Evolutionary conservation across 1,284 basidiomycete species (phyloP).

Genomic region (Coniferiporia weirii): DNA sequence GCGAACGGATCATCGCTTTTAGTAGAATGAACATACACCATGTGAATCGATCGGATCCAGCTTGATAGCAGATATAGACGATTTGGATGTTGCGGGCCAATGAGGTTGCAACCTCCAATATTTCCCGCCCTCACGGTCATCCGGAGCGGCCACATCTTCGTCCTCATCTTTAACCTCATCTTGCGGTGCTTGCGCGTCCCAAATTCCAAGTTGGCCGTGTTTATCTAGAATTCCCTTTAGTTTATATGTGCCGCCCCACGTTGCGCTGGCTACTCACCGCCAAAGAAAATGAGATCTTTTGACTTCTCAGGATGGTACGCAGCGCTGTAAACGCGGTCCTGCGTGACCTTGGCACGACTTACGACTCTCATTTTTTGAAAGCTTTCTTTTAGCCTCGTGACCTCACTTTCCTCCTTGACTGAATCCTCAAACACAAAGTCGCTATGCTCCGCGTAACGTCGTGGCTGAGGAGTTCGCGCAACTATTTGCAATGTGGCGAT

Average conservation of each 20-base stretch:
- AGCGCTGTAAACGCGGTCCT: constrained; percentile 66
- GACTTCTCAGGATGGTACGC: constrained; percentile 75
- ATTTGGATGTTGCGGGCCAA: constrained; percentile 74
- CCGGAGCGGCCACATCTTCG: constrained; percentile 37
- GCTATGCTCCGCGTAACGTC: constrained; percentile 40
- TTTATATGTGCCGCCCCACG: neutral
- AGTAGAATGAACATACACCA: constrained; percentile 41
- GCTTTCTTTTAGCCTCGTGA: constrained; percentile 47
- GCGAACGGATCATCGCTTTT: neutral
- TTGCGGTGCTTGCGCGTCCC: constrained; percentile 66
- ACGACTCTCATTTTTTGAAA: constrained; percentile 55
- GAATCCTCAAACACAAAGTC: constrained; percentile 43
- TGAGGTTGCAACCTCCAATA: constrained; percentile 76
- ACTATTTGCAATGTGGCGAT: constrained; percentile 39
- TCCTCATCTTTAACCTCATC: constrained; percentile 64
- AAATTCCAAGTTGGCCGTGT: constrained; percentile 72
- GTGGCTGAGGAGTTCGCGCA: constrained; percentile 32
- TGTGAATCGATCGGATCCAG: constrained; percentile 69
- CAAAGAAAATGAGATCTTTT: constrained; percentile 76
- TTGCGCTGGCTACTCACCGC: constrained; percentile 42
- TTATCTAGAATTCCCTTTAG: constrained; percentile 48
- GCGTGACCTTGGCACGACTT: constrained; percentile 71
- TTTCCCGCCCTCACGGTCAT: constrained; percentile 55
- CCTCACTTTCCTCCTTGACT: constrained; percentile 39
- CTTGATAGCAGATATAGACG: constrained; percentile 70